Evolutionary conservation across 306 rosid genomes (phyloP), one percentile per base, ranked within the genome.

Genomic region (Cicer arietinum): DNA sequence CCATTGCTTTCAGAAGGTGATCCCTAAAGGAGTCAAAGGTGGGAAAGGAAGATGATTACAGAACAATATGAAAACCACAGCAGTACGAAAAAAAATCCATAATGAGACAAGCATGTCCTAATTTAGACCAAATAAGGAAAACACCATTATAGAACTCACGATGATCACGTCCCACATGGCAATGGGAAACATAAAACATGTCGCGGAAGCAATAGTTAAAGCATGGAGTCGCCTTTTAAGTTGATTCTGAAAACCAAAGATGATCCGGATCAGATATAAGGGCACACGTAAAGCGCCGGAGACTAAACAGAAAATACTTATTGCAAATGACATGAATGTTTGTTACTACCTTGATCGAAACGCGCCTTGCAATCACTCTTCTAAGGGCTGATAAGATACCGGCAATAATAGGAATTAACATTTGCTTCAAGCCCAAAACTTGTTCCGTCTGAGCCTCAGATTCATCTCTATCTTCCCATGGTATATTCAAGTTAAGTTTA

Each of bases 141-240:
- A 77, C 52, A 14, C 6, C n/a, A 12, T 39, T 11, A 43, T 75
- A 71, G 60, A 77, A 84, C 98, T 89, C 84, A 95, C 98, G 57
- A 95, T 85, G 85, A 95, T 92, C 66, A 88, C 64, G 64, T 92
- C 97, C 98, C 98, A 90, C 98, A 95, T 90, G 84, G 98, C 98
- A 71, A 89, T 79, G 56, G 99, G 99, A 90, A 95, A 92, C 82
- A 95, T 87, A 82, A 95, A 92, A 80, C 99, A 95, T 6, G 98
- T 92, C 10, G 99, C 97, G 73, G 98, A 92, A 77, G 97, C 96
- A 84, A 95, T 84, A 65, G 99, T 90, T 78, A 92, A 71, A 65
- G 98, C 90, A 89, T 95, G 91, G 65, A 95, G 99, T 64, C 98
- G 82, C 86, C 96, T 86, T 86, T 89, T 95, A 73, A 95, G 96